phyloP scores from a whole-genome alignment of 2,329 filamentous ascomycete genomes.

The Neoascochyta sp. region DNA sequence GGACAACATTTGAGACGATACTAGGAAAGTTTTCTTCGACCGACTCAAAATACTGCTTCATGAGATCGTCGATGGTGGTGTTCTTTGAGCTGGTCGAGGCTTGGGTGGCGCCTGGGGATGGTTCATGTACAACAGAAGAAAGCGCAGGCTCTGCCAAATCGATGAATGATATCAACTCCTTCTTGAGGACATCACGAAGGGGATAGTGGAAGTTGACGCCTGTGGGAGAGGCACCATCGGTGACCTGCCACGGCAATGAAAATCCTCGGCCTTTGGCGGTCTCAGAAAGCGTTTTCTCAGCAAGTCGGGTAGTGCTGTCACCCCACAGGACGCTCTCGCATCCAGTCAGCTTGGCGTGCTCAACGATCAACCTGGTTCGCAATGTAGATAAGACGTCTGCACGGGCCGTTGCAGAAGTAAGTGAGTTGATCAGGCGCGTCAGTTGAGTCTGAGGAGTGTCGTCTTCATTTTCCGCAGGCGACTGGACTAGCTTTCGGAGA shows the following conservation, averaged over 20 bases:
- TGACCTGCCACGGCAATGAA: slow-evolving; percentile 74
- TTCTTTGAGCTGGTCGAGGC: slow-evolving; percentile 63
- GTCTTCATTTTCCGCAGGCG: not conserved
- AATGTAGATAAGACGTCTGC: slow-evolving; percentile 71
- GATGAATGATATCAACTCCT: slow-evolving; percentile 70
- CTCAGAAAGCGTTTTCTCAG: slow-evolving; percentile 79
- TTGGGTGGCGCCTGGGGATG: slow-evolving; percentile 20
- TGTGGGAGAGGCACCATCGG: slow-evolving; percentile 65
- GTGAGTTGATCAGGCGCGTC: slow-evolving; percentile 55
- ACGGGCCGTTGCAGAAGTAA: slow-evolving; percentile 71
- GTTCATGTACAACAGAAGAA: slow-evolving; percentile 34
- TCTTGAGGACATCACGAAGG: slow-evolving; percentile 76
- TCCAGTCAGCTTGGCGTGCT: slow-evolving; percentile 44
- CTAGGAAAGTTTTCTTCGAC: slow-evolving; percentile 84
- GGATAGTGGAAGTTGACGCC: slow-evolving; percentile 70
- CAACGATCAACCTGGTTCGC: slow-evolving; percentile 65
- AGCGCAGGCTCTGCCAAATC: slow-evolving; percentile 53
- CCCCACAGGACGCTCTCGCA: slow-evolving; percentile 76
- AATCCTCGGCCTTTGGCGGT: slow-evolving; percentile 89
- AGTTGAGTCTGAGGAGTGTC: slow-evolving; percentile 28
- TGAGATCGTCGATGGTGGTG: slow-evolving; percentile 85
- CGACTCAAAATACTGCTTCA: slow-evolving; percentile 81
- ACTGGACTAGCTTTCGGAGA: slow-evolving; percentile 18
- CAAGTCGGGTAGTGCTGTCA: slow-evolving; percentile 81
- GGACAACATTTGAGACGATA: slow-evolving; percentile 91